Conservation (phyloP, 148 eudicot species). For the Pouteria glomerata region DNA sequence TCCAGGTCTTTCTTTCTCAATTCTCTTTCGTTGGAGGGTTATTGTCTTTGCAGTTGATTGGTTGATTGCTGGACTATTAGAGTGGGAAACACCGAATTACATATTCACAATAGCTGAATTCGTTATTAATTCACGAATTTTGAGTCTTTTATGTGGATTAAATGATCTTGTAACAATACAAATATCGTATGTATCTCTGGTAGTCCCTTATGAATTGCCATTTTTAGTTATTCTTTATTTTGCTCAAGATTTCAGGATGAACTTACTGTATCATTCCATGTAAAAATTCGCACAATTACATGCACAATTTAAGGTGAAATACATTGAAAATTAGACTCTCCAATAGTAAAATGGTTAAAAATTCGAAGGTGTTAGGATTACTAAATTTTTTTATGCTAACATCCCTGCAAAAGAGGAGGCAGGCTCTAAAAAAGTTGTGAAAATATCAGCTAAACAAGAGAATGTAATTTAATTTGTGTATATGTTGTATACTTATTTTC, state of each 20-base stretch:
- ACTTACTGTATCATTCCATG: neutral
- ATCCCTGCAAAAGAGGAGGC: no score
- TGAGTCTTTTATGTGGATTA: neutral
- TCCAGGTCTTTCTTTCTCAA: conserved; percentile 41
- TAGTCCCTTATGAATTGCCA: neutral
- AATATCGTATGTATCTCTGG: no score
- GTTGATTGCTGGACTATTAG: neutral
- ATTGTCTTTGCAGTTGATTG: neutral
- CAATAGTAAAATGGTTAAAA: no score
- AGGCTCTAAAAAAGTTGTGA: neutral
- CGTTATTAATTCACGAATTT: neutral
- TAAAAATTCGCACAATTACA: neutral
- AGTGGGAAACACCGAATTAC: neutral
- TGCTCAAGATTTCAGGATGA: neutral
- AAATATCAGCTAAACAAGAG: neutral
- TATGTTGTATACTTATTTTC: neutral
- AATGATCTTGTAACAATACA: neutral
- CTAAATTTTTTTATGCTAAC: no score
- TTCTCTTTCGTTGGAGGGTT: neutral
- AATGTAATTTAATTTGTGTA: neutral
- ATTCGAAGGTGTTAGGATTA: neutral
- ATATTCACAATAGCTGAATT: neutral
- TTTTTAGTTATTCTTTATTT: neutral
- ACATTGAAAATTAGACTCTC: no score
- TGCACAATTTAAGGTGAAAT: neutral